phyloP scores from a whole-genome alignment of 129 eudicot genomes.

The Tagetes patula region DNA sequence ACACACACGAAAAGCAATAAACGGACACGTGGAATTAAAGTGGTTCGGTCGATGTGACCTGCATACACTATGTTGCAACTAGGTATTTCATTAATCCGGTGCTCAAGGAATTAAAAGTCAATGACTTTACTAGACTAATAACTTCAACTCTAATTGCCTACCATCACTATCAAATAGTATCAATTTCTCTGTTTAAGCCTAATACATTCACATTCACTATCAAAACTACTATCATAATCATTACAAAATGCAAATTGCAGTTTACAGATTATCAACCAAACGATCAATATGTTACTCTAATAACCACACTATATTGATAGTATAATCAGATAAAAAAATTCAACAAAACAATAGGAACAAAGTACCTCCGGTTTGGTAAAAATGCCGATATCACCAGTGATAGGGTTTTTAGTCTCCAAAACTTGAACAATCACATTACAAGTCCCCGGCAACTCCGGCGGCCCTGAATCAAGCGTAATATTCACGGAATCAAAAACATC shows the following conservation, averaged over 20 bases:
- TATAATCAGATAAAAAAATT: neutral
- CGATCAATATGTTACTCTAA: too few species aligned
- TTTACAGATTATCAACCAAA: neutral
- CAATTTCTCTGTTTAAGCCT: neutral
- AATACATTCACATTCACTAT: neutral
- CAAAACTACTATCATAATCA: neutral
- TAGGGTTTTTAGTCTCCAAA: conserved; percentile 56
- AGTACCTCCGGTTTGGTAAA: conserved; percentile 81
- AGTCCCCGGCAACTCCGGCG: conserved; percentile 78
- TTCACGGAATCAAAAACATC: conserved; percentile 70
- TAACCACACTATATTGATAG: neutral
- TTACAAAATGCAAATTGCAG: neutral
- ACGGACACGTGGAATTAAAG: too few species aligned
- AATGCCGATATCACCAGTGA: conserved; percentile 66
- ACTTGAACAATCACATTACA: conserved; percentile 72
- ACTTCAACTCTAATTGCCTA: neutral
- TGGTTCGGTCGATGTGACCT: too few species aligned
- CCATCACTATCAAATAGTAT: neutral
- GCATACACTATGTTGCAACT: too few species aligned
- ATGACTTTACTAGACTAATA: too few species aligned
- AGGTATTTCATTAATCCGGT: too few species aligned
- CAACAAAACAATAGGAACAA: neutral
- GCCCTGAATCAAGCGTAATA: conserved; percentile 79
- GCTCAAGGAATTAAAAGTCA: too few species aligned
- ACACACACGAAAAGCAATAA: too few species aligned